Conservation (phyloP, 352 stramenopile genomes). For the Globisporangium polare region DNA sequence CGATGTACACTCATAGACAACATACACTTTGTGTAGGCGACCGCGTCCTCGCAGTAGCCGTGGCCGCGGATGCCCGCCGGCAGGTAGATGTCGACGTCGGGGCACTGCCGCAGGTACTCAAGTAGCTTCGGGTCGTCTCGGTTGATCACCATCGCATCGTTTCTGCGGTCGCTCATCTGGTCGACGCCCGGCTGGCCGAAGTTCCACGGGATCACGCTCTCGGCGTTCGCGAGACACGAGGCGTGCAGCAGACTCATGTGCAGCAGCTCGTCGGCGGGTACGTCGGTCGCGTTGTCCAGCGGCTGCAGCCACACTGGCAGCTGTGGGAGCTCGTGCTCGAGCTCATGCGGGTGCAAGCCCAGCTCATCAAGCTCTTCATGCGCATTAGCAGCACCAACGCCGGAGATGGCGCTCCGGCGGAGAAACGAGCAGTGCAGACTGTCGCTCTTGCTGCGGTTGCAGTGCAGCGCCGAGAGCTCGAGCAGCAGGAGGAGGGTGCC, state of each 20-base stretch:
- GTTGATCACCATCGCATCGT: slow-evolving; percentile 23
- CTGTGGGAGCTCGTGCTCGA: neutral
- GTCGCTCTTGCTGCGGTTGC: neutral
- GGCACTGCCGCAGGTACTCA: slow-evolving; percentile 45
- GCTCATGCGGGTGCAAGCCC: neutral
- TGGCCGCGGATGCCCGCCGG: slow-evolving; percentile 32
- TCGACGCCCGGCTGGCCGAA: slow-evolving; percentile 20
- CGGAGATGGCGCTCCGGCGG: neutral
- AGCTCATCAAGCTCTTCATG: neutral
- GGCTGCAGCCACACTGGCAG: neutral
- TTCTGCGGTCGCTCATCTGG: slow-evolving; percentile 11
- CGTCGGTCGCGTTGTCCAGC: slow-evolving; percentile 1
- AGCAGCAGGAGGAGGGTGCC: slow-evolving; percentile 6
- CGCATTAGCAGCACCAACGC: no score
- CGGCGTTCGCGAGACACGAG: slow-evolving; percentile 36
- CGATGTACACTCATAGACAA: slow-evolving; percentile 9
- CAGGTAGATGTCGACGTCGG: slow-evolving; percentile 65
- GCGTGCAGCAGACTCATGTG: slow-evolving; percentile 52
- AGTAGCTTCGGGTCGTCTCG: slow-evolving; percentile 34
- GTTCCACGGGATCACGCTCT: slow-evolving; percentile 48
- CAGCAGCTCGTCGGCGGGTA: slow-evolving; percentile 28
- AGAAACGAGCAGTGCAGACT: neutral
- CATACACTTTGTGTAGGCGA: slow-evolving; percentile 61
- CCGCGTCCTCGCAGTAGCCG: slow-evolving; percentile 62
- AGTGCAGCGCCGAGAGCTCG: slow-evolving; percentile 6